Evolutionary conservation across 805 yeast genomes (phyloP).

Genomic region (Wickerhamia fluorescens): DNA sequence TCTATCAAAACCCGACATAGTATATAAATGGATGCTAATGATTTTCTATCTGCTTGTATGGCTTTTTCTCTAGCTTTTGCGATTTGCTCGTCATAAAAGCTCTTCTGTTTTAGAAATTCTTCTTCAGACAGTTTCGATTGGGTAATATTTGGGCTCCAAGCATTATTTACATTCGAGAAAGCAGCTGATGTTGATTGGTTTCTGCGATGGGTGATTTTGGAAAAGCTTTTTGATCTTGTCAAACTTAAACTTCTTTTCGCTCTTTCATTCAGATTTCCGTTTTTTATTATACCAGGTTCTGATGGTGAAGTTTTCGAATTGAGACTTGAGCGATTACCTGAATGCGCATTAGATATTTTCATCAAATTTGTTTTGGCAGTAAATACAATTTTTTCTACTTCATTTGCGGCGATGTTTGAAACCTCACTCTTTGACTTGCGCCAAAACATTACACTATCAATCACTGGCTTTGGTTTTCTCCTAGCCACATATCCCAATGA

Average conservation of each 20-base stretch:
- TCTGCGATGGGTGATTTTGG: slow-evolving; percentile 38
- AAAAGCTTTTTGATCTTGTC: slow-evolving; percentile 33
- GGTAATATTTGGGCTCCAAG: background rate
- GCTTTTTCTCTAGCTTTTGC: slow-evolving; percentile 54
- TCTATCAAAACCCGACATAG: slow-evolving; percentile 89
- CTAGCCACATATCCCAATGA: slow-evolving; percentile 89
- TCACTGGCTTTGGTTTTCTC: slow-evolving; percentile 87
- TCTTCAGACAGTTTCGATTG: slow-evolving; percentile 15
- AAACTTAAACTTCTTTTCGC: slow-evolving; percentile 35
- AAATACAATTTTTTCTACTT: slow-evolving; percentile 26
- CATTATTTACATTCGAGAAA: slow-evolving; percentile 5
- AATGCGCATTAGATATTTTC: slow-evolving; percentile 19
- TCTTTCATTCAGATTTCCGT: slow-evolving; percentile 7
- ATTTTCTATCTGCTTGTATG: slow-evolving; percentile 79
- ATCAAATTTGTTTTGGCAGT: slow-evolving; percentile 47
- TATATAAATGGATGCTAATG: slow-evolving; percentile 79
- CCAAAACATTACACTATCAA: slow-evolving; percentile 98
- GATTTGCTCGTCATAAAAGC: slow-evolving; percentile 22
- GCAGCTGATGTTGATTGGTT: slow-evolving; percentile 43
- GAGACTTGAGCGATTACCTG: too few relatives aligned
- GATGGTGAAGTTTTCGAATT: slow-evolving; percentile 4
- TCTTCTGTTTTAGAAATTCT: slow-evolving; percentile 16
- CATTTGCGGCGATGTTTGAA: slow-evolving; percentile 43
- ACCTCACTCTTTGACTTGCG: slow-evolving; percentile 87
- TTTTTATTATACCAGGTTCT: slow-evolving; percentile 11